Conservation (phyloP, 2,329 filamentous ascomycete genomes). For the Pseudocercospora cruenta region DNA sequence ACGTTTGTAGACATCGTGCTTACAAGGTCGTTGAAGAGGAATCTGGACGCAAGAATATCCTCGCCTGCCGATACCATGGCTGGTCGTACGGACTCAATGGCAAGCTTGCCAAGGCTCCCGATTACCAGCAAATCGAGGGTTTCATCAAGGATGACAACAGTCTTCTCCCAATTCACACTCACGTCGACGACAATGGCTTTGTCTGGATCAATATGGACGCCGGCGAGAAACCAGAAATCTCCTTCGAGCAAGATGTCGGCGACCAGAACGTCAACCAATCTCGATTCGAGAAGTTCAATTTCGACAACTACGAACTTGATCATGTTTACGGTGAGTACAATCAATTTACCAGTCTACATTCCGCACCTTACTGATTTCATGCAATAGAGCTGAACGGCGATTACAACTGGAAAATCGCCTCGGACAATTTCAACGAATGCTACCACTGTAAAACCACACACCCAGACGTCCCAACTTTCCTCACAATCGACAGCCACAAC, state of each 20-base stretch:
- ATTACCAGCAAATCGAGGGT: slow-evolving; percentile 57
- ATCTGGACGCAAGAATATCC: slow-evolving; percentile 55
- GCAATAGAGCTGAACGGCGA: slow-evolving; percentile 54
- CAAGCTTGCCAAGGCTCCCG: slow-evolving; percentile 62
- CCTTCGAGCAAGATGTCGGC: slow-evolving; percentile 57
- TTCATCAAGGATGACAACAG: slow-evolving; percentile 61
- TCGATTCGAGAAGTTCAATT: slow-evolving; percentile 50
- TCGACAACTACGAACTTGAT: slow-evolving; percentile 60
- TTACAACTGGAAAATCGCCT: slow-evolving; percentile 63
- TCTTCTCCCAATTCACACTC: slow-evolving; percentile 58
- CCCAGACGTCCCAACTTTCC: slow-evolving; percentile 58
- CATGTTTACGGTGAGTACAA: slow-evolving; percentile 56
- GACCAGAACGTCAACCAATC: slow-evolving; percentile 49
- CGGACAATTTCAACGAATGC: slow-evolving; percentile 68
- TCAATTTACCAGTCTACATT: no score
- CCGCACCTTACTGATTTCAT: background rate
- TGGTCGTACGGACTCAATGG: slow-evolving; percentile 64
- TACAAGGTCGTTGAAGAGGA: slow-evolving; percentile 60
- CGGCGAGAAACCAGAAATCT: slow-evolving; percentile 46
- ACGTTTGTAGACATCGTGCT: slow-evolving; percentile 53
- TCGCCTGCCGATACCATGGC: slow-evolving; percentile 64
- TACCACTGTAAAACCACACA: slow-evolving; percentile 65
- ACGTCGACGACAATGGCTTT: slow-evolving; percentile 58
- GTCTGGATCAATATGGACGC: slow-evolving; percentile 62
- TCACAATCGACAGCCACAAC: slow-evolving; percentile 59